These are phyloP conservation scores for Venturia oleaginea DNA, from an alignment of 2,329 filamentous ascomycete genomes.

Conservation along the genomic window DNA sequence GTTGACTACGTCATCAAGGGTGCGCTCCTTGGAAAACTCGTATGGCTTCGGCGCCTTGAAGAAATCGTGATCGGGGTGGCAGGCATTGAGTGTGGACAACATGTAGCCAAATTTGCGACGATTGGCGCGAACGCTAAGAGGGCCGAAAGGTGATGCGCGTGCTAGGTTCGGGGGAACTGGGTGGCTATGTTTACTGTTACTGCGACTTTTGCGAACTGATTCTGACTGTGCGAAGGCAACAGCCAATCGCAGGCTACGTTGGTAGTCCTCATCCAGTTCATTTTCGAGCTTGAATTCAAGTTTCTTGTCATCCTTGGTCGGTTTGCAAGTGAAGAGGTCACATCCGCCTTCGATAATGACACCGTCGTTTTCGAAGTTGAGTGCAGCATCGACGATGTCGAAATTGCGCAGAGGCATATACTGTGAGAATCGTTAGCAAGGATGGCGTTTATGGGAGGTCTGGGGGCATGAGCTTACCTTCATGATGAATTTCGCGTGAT, in stretches of 20 bases:
- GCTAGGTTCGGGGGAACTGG: constrained; percentile 69
- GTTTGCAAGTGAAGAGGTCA: constrained; percentile 96
- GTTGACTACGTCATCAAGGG: constrained; percentile 71
- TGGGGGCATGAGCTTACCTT: constrained; percentile 24
- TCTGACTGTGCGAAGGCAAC: constrained; percentile 2
- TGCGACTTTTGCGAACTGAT: constrained; percentile 25
- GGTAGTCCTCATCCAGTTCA: constrained; percentile 84
- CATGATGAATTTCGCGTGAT: constrained; percentile 22
- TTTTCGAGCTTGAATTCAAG: constrained; percentile 92
- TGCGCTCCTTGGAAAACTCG: constrained; percentile 82
- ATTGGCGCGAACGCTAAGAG: constrained; percentile 77
- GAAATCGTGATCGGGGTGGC: constrained; percentile 95
- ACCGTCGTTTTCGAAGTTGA: constrained; percentile 93
- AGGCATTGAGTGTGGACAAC: constrained; percentile 92
- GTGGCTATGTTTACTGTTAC: constrained; percentile 82
- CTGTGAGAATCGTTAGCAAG: constrained; percentile 38
- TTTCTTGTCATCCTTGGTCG: constrained; percentile 91
- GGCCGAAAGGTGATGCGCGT: constrained; percentile 83
- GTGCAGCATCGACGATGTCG: constrained; percentile 80
- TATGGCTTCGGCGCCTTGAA: constrained; percentile 80
- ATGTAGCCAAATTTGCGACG: constrained; percentile 91
- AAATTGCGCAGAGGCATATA: constrained; percentile 87
- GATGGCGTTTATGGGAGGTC: neutral
- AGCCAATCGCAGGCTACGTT: constrained; percentile 57
- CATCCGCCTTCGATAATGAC: constrained; percentile 88